phyloP scores from a whole-genome alignment of 139 green algal genomes.

The Chlamydomonas asymmetrica region DNA sequence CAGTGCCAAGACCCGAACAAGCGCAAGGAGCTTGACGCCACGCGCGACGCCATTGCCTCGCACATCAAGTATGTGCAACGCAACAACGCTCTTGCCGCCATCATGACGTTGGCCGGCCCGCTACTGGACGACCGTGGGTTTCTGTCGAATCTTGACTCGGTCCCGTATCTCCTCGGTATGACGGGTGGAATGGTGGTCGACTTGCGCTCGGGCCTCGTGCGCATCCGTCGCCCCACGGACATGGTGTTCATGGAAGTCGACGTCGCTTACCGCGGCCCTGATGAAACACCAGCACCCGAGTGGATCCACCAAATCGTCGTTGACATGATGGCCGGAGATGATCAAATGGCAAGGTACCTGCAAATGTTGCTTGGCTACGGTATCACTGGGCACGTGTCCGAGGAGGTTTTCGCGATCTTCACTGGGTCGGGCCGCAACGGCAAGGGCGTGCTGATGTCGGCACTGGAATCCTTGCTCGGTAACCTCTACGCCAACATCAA shows the following conservation, averaged over 20 bases:
- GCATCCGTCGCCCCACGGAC: neutral
- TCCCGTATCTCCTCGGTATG: slow-evolving; percentile 7
- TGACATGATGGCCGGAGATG: slow-evolving; percentile 12
- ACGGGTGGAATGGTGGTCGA: slow-evolving; percentile 28
- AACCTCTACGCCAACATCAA: slow-evolving; percentile 12
- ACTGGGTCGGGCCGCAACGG: slow-evolving; percentile 17
- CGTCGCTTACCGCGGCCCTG: slow-evolving; percentile 13
- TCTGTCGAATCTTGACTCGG: neutral
- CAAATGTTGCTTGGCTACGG: slow-evolving; percentile 24
- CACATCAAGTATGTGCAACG: neutral
- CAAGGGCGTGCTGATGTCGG: slow-evolving; percentile 20
- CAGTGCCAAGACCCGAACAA: neutral
- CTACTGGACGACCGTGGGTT: neutral
- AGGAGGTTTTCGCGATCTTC: slow-evolving; percentile 23
- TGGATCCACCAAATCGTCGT: neutral
- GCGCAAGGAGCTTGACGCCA: neutral
- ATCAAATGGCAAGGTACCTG: slow-evolving; percentile 16
- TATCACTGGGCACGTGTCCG: slow-evolving; percentile 18
- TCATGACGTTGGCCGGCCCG: neutral
- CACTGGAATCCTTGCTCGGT: neutral
- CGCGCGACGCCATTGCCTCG: neutral
- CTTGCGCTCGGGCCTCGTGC: slow-evolving; percentile 1
- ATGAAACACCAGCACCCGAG: neutral
- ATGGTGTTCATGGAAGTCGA: slow-evolving; percentile 9
- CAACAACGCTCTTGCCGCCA: neutral